Evolutionary conservation across 2,329 filamentous ascomycete species (phyloP), one percentile per base, ranked within the genome.

Genomic region (Apiospora kogelbergensis): DNA sequence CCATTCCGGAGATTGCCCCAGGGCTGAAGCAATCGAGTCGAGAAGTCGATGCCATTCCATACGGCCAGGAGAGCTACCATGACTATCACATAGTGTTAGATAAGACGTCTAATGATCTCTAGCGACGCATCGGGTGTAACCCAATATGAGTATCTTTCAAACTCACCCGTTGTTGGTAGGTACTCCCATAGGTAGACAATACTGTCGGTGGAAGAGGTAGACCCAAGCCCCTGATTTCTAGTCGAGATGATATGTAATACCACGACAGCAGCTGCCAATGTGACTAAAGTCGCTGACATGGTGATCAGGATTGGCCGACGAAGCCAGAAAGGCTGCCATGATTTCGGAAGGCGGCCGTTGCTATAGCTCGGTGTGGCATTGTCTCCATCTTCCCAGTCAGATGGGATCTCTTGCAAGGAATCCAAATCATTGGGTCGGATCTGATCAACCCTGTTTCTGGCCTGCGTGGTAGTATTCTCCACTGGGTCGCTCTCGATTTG

Each of bases 11-110:
- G 44, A 7, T 69, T 67, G 11, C 26, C 42, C 68, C 68, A 69
- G 2, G 68, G 68, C 37, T 67, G 65, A 5, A 69, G 68, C 3
- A 67, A 11, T 22, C 65, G 66, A 22, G 57, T 60, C 1, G 65
- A 64, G 3, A 69, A 67, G 44, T 67, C 68, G 9, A 69, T 63
- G 0, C 57, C 20, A 13, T 67, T 60, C 68, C 68, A 69, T 11
- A 67, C 24, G 7, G 68, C 48, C 20, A 69, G 33, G 1, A 69
- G 63, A n/a, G 41, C 6, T 6, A 46, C 41, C 3, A 67, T 46
- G 1, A 63, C 68, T 69, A 60, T 15, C 1, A 9, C 41, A n/a
- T 5, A 0, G 22, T 10, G 17, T 7, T 41, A 41, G 46, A 53
- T 3, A 1, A 15, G 11, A 3, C 11, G n/a, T n/a, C n/a, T n/a